These are phyloP conservation scores for Stagonosporopsis rhizophila DNA, from an alignment of 2,329 filamentous ascomycete genomes.

Conservation along the genomic window DNA sequence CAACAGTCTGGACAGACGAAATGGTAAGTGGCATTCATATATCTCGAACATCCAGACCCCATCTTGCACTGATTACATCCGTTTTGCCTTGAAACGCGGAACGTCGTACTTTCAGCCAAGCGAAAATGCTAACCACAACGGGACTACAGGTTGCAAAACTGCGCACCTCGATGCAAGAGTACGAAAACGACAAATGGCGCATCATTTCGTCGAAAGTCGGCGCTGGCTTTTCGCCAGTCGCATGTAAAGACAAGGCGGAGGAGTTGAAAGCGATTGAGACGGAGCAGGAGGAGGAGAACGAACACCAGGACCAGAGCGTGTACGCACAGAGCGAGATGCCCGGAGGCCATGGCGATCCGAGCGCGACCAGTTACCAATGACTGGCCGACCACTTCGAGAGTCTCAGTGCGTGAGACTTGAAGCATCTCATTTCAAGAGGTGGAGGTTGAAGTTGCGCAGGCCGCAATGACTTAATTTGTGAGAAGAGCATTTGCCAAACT, in stretches of 20 bases:
- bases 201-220: constrained; percentile 91
- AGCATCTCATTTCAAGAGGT: constrained; percentile 3
- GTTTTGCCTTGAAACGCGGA: constrained; percentile 41
- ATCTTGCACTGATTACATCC: constrained; percentile 4
- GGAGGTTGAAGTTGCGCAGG: constrained; percentile 17
- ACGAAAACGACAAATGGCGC: constrained; percentile 92
- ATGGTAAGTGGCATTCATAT: constrained; percentile 67
- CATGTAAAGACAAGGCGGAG: constrained; percentile 81
- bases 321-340: constrained; percentile 44
- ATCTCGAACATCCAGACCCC: constrained; percentile 8
- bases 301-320: constrained; percentile 33
- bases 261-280: constrained; percentile 59
- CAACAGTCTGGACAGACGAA: constrained; percentile 90
- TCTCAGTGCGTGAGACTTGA: constrained; percentile 14
- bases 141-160: constrained; percentile 75
- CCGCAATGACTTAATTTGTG: constrained; percentile 4
- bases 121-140: constrained; percentile 44
- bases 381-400: constrained; percentile 37
- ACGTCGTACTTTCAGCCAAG: constrained; percentile 41
- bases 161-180: constrained; percentile 77
- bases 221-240: constrained; percentile 83
- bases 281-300: constrained; percentile 33
- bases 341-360: constrained; percentile 41
- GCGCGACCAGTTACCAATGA: constrained; percentile 43
- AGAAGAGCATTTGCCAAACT: constrained; percentile 13